These are phyloP conservation scores for Nemania sp. DNA, from an alignment of 2,329 filamentous ascomycete genomes.

Conservation along the genomic window DNA sequence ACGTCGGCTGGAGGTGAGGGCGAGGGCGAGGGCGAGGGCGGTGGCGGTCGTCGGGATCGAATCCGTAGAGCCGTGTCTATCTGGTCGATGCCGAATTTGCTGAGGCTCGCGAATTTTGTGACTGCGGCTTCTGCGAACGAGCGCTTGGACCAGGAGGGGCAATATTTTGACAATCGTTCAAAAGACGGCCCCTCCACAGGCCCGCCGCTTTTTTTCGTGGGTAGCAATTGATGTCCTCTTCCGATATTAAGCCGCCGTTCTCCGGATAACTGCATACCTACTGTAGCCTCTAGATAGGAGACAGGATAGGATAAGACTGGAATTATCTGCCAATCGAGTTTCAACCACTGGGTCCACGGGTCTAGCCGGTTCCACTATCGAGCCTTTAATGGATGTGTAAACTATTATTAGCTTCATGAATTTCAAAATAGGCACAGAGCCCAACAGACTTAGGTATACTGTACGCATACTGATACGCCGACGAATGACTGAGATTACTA, in stretches of 20 bases:
- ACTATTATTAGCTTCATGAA: no score
- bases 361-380: no score
- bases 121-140: constrained; percentile 28
- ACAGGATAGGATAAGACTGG: background rate
- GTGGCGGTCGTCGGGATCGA: constrained; percentile 35
- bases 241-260: constrained; percentile 39
- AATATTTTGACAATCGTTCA: constrained; percentile 33
- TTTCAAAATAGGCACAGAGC: no score
- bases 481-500: no score
- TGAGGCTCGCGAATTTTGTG: constrained; percentile 38
- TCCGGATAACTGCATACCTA: constrained; percentile 29
- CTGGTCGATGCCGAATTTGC: constrained; percentile 35
- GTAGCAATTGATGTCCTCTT: constrained; percentile 29
- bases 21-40: constrained; percentile 14
- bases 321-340: background rate
- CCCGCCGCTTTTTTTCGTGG: constrained; percentile 38
- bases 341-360: background rate
- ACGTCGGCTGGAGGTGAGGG: constrained; percentile 25
- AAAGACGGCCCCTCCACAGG: constrained; percentile 33
- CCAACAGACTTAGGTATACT: no score
- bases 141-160: constrained; percentile 41
- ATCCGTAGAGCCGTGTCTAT: constrained; percentile 38
- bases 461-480: no score
- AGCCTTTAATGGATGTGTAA: no score
- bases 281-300: no score